These are phyloP conservation scores for Pyricularia pennisetigena DNA, from an alignment of 2,329 filamentous ascomycete species.

Conservation along the genomic window DNA sequence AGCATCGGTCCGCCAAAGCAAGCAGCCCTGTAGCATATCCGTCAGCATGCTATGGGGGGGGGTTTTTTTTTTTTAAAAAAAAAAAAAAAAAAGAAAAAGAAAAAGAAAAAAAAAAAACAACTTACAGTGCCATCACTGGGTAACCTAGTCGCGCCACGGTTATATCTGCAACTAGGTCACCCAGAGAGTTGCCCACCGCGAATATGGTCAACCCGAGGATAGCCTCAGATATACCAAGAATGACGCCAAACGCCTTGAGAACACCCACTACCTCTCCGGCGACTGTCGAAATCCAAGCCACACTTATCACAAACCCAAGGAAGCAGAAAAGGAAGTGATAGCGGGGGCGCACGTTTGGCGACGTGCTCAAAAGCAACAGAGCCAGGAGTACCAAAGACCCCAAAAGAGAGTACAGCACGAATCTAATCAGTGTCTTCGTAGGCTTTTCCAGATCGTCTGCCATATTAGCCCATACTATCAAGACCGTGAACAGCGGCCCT, in stretches of 20 bases:
- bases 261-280: conserved; percentile 93
- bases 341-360: conserved; percentile 53
- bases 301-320: conserved; percentile 80
- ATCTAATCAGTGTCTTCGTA: conserved; percentile 38
- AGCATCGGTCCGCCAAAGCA: conserved; percentile 99
- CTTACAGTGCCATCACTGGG: conserved; percentile 82
- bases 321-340: conserved; percentile 77
- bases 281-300: conserved; percentile 94
- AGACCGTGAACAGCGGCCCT: conserved; percentile 71
- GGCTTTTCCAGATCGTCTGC: conserved; percentile 39
- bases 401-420: conserved; percentile 56
- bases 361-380: conserved; percentile 59
- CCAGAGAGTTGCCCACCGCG: conserved; percentile 89
- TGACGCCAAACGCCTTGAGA: conserved; percentile 84
- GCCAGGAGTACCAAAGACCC: conserved; percentile 57
- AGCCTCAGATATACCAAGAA: conserved; percentile 87
- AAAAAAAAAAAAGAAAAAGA: not conserved
- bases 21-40: conserved; percentile 46
- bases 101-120: conserved; percentile 12
- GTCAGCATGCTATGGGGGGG: not conserved
- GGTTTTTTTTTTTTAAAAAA: too few relatives aligned
- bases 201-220: conserved; percentile 93
- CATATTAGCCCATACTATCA: conserved; percentile 66
- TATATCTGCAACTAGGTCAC: conserved; percentile 88
- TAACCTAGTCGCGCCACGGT: conserved; percentile 89